Evolutionary conservation across 305 asterid species (phyloP).

Genomic region (Coffea humblotiana): DNA sequence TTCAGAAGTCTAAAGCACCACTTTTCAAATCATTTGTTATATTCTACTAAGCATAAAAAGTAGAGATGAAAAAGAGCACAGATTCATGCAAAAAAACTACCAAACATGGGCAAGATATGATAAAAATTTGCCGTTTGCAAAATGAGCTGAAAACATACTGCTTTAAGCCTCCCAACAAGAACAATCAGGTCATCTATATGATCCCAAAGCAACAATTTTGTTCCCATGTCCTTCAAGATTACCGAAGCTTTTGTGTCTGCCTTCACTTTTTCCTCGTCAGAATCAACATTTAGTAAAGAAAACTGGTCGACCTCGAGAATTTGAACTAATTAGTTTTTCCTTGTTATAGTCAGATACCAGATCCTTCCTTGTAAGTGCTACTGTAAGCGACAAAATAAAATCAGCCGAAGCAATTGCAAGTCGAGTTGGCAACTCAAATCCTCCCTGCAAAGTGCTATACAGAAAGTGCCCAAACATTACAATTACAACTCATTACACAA

Average conservation of each 20-base stretch:
- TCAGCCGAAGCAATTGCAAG: slow-evolving; percentile 93
- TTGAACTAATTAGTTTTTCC: slow-evolving; percentile 40
- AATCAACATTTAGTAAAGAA: slow-evolving; percentile 34
- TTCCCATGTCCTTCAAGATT: slow-evolving; percentile 39
- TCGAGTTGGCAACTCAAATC: slow-evolving; percentile 92
- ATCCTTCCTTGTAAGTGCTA: slow-evolving; percentile 62
- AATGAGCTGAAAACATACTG: slow-evolving; percentile 50
- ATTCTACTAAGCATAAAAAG: neutral
- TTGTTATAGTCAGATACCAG: slow-evolving; percentile 37
- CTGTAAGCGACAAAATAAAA: slow-evolving; percentile 65
- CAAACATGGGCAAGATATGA: slow-evolving; percentile 16
- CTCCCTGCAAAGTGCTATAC: slow-evolving; percentile 72
- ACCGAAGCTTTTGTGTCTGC: slow-evolving; percentile 43
- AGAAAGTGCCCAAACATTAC: slow-evolving; percentile 29
- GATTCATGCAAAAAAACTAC: neutral
- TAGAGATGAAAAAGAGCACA: neutral
- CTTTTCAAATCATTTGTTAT: neutral
- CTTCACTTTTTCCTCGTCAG: slow-evolving; percentile 35
- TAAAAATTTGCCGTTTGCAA: slow-evolving; percentile 13
- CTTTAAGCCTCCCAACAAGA: slow-evolving; percentile 69
- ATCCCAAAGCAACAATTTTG: slow-evolving; percentile 76
- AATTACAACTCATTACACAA: slow-evolving; percentile 8
- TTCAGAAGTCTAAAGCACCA: neutral
- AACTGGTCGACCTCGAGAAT: slow-evolving; percentile 36
- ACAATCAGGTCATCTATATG: slow-evolving; percentile 56